Evolutionary conservation across 176 grass and related monocot species (phyloP).

Genomic region (Olyra latifolia): DNA sequence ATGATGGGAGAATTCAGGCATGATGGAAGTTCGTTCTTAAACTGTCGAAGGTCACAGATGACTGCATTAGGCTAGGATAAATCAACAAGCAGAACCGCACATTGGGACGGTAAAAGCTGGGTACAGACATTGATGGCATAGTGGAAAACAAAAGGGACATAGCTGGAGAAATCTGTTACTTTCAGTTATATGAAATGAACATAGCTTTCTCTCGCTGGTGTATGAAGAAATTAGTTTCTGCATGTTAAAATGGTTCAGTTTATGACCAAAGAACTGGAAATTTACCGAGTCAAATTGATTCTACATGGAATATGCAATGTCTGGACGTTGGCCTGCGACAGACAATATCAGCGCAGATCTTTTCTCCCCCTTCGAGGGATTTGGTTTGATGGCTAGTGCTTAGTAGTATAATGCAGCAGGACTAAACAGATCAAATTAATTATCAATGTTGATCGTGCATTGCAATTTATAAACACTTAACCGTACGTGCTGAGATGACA

Average conservation of each 20-base stretch:
- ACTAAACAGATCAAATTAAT: background rate
- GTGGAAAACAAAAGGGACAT: background rate
- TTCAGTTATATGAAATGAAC: background rate
- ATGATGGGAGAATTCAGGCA: background rate
- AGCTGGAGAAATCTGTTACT: background rate
- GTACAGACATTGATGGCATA: background rate
- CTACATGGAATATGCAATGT: background rate
- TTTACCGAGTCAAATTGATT: background rate
- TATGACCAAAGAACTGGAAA: background rate
- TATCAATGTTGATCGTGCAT: background rate
- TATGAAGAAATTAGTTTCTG: background rate
- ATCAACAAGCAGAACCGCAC: background rate
- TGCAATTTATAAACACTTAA: background rate
- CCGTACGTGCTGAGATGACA: background rate
- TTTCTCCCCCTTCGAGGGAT: background rate
- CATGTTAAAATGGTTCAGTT: background rate
- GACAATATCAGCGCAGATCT: background rate
- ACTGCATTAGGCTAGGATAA: constrained; percentile 15
- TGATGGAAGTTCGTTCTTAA: constrained; percentile 13
- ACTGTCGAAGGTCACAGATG: constrained; percentile 10
- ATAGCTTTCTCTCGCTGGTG: background rate
- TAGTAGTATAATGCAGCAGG: background rate
- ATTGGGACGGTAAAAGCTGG: background rate
- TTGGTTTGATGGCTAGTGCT: background rate
- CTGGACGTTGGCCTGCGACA: background rate